A percentile compares a stretch with the other conserved stretches of the same genome.
Conservation (phyloP, 2,329 filamentous ascomycete genomes). For the Aspergillus sp. region DNA sequence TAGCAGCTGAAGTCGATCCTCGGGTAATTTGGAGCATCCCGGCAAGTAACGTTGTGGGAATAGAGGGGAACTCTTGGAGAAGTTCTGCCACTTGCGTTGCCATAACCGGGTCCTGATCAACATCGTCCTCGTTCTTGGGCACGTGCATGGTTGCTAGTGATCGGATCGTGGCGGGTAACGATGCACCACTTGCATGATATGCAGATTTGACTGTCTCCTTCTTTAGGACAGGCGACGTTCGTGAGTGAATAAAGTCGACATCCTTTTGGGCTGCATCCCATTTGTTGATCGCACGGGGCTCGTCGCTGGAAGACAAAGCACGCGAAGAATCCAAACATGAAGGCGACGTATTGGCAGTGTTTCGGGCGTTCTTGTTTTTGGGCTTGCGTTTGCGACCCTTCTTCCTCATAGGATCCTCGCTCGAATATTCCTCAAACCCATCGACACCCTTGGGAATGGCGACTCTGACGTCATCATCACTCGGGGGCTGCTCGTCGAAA, state of each 20-base stretch:
- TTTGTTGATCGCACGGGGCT: constrained; percentile 43
- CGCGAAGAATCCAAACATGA: constrained; percentile 14
- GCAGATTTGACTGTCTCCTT: constrained; percentile 51
- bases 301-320: constrained; percentile 13
- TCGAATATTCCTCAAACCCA: constrained; percentile 65
- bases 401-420: constrained; percentile 38
- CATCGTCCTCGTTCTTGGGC: constrained; percentile 33
- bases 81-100: constrained; percentile 54
- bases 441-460: constrained; percentile 70
- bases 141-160: constrained; percentile 51
- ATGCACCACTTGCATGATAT: constrained; percentile 59
- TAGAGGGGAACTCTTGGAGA: constrained; percentile 51
- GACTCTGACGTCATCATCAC: constrained; percentile 43
- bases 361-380: constrained; percentile 34
- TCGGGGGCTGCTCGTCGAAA: constrained; percentile 64
- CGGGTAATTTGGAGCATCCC: constrained; percentile 57
- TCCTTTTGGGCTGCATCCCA: constrained; percentile 59
- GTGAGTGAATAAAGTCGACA: constrained; percentile 59
- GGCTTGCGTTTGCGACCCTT: constrained; percentile 44
- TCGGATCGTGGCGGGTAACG: constrained; percentile 54
- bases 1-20: constrained; percentile 56
- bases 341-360: constrained; percentile 8
- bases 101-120: constrained; percentile 42
- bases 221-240: constrained; percentile 47
- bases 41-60: constrained; percentile 48